Conservation (phyloP, 257 asterid genomes). For the Nicotiana sylvestris region DNA sequence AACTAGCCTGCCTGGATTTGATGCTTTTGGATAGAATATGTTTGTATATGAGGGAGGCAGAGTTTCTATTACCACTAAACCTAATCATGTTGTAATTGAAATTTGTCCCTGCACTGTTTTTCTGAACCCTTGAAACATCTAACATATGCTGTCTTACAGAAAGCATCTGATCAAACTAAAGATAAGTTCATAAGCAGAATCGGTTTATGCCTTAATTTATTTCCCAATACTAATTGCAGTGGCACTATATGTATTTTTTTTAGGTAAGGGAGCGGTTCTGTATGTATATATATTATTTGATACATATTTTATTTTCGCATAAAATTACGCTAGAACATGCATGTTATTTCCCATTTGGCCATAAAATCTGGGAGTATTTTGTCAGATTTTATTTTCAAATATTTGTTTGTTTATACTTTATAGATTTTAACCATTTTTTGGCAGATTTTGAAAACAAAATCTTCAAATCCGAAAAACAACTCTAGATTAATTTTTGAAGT, state of each 20-base stretch:
- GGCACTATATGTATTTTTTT: background rate
- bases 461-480: no score
- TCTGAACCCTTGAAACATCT: background rate
- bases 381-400: no score
- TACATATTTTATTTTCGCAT: background rate
- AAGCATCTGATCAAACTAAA: background rate
- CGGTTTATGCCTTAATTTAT: background rate
- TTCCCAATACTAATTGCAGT: background rate
- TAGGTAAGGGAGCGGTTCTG: background rate
- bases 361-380: no score
- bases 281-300: background rate
- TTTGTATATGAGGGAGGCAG: no score
- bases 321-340: background rate
- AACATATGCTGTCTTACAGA: background rate
- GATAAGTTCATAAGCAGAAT: background rate
- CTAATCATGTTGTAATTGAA: no score
- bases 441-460: no score
- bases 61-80: background rate
- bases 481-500: no score
- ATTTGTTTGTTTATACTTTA: no score
- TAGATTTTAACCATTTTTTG: no score
- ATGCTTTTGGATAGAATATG: no score
- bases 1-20: background rate
- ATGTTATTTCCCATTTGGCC: background rate
- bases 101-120: background rate